phyloP scores from a whole-genome alignment of 208 protist species.

The Crithidia fasciculata region DNA sequence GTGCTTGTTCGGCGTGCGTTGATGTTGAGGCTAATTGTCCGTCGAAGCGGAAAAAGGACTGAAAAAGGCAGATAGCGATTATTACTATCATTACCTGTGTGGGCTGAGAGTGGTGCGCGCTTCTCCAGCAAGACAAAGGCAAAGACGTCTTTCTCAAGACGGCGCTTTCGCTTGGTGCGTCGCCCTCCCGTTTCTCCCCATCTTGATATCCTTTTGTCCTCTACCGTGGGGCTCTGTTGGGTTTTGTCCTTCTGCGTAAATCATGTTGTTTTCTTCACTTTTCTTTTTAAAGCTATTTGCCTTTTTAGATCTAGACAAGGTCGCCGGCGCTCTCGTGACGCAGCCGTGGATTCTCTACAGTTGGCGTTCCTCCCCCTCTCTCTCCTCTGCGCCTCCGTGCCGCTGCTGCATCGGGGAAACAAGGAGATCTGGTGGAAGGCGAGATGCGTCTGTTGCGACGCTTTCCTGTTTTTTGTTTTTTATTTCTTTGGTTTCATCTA shows the following conservation, averaged over 20 bases:
- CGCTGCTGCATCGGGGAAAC: not conserved
- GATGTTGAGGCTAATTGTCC: too few species aligned
- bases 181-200: too few species aligned
- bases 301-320: not conserved
- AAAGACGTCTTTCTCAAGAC: constrained; percentile 22
- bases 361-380: not conserved
- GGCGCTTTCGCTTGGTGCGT: not conserved
- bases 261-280: not conserved
- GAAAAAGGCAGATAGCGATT: too few species aligned
- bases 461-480: too few species aligned
- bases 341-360: constrained; percentile 21
- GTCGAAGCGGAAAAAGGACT: too few species aligned
- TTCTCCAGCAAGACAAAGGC: not conserved
- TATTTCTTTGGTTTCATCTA: too few species aligned
- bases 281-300: constrained; percentile 13
- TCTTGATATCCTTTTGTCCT: constrained; percentile 16
- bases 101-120: not conserved
- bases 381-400: not conserved
- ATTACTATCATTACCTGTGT: too few species aligned
- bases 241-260: constrained; percentile 11
- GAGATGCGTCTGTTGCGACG: too few species aligned
- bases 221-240: not conserved
- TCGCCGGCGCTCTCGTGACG: not conserved
- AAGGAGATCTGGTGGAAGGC: too few species aligned
- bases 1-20: too few species aligned